Evolutionary conservation across 495 filamentous ascomycete species (phyloP).

Genomic region (Podospora conica): DNA sequence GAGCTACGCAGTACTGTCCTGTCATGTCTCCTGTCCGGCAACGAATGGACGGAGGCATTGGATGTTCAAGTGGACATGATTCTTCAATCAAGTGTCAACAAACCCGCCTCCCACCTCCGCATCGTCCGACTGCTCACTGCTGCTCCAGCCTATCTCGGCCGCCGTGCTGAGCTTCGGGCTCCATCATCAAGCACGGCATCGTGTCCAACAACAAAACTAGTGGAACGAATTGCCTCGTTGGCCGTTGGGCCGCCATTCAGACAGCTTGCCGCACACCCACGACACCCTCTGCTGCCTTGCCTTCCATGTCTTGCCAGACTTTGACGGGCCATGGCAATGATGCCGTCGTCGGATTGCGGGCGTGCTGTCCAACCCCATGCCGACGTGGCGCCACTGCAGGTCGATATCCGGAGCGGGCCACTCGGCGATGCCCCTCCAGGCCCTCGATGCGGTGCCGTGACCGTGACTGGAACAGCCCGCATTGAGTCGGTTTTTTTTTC

Average conservation of each 20-base stretch:
- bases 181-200: slow-evolving; percentile 10
- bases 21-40: background rate
- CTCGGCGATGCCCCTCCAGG: slow-evolving; percentile 16
- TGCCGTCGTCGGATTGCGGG: slow-evolving; percentile 15
- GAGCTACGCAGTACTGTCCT: background rate
- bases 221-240: slow-evolving; percentile 14
- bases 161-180: slow-evolving; percentile 7
- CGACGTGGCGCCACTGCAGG: slow-evolving; percentile 48
- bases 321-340: slow-evolving; percentile 17
- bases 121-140: slow-evolving; percentile 1
- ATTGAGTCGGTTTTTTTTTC: slow-evolving; percentile 10
- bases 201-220: background rate
- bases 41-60: background rate
- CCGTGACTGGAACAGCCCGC: slow-evolving; percentile 22
- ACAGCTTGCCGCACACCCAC: slow-evolving; percentile 4
- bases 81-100: background rate
- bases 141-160: slow-evolving; percentile 14
- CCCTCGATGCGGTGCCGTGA: slow-evolving; percentile 1
- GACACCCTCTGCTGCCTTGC: slow-evolving; percentile 10
- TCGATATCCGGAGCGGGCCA: slow-evolving; percentile 27
- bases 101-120: slow-evolving; percentile 4
- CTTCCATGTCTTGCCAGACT: slow-evolving; percentile 16
- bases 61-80: background rate
- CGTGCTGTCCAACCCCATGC: slow-evolving; percentile 35
- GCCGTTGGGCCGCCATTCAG: slow-evolving; percentile 18